A percentile compares a stretch with the other conserved stretches of the same genome.
These are phyloP conservation scores for Scortechinia acanthostroma DNA, from an alignment of 2,329 filamentous ascomycete genomes.

Conservation along the genomic window DNA sequence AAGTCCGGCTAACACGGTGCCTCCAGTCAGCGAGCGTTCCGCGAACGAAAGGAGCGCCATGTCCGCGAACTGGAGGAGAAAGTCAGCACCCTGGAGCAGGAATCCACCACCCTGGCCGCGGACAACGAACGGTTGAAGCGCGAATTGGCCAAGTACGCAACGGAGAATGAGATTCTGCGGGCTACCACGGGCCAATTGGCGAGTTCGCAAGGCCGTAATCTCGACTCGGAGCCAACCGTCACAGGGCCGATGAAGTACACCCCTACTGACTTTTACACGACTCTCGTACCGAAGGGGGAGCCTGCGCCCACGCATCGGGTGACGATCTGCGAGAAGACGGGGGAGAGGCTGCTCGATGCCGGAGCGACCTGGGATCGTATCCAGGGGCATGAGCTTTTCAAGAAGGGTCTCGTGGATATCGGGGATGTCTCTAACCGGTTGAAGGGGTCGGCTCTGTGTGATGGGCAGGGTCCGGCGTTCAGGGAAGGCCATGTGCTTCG, in stretches of 20 bases:
- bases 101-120: constrained; percentile 63
- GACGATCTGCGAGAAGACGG: constrained; percentile 50
- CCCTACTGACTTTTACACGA: constrained; percentile 53
- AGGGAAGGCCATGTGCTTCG: constrained; percentile 66
- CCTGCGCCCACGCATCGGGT: constrained; percentile 65
- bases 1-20: background rate
- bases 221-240: constrained; percentile 33
- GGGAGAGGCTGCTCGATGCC: constrained; percentile 65
- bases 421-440: constrained; percentile 73
- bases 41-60: constrained; percentile 89
- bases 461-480: constrained; percentile 84
- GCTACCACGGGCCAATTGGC: constrained; percentile 54
- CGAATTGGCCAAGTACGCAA: constrained; percentile 75
- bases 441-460: constrained; percentile 69
- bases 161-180: constrained; percentile 86
- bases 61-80: constrained; percentile 89
- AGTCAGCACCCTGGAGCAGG: constrained; percentile 69
- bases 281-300: constrained; percentile 51
- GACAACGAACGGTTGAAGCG: constrained; percentile 85
- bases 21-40: constrained; percentile 85
- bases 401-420: constrained; percentile 73
- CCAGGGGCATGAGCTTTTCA: constrained; percentile 71
- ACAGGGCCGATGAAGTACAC: constrained; percentile 67
- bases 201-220: constrained; percentile 18
- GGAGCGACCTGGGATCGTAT: constrained; percentile 87